A percentile compares a stretch with the other conserved stretches of the same genome.
Evolutionary conservation across 2,329 filamentous ascomycete species (phyloP).

Genomic region (Bipolaris victoriae): DNA sequence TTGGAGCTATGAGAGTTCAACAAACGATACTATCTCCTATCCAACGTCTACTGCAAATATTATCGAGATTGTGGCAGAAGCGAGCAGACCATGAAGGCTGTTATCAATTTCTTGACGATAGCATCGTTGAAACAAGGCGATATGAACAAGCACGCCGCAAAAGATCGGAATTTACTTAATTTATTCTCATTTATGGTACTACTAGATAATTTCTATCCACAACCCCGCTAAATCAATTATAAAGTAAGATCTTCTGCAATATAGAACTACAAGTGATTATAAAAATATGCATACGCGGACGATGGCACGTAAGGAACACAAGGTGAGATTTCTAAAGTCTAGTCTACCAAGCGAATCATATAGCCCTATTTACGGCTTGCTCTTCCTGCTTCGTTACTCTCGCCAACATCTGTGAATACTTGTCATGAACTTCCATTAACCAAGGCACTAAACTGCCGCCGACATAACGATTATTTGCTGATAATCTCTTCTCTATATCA

Average conservation of each 20-base stretch:
- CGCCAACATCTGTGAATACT: constrained; percentile 16
- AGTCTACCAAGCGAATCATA: background rate
- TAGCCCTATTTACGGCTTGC: background rate
- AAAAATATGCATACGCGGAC: background rate
- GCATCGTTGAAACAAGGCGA: constrained; percentile 5
- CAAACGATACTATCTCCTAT: constrained; percentile 6
- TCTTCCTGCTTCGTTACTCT: constrained; percentile 5
- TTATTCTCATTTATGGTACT: too few species aligned
- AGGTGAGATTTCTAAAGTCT: background rate
- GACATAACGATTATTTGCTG: constrained; percentile 11
- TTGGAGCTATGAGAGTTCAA: background rate
- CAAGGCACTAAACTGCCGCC: constrained; percentile 16
- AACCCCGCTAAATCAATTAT: too few species aligned
- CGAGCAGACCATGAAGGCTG: constrained; percentile 3
- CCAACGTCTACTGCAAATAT: constrained; percentile 4
- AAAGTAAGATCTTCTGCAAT: too few species aligned
- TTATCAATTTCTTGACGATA: constrained; percentile 3
- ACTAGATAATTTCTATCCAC: too few species aligned
- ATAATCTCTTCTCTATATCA: constrained; percentile 14
- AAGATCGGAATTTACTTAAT: background rate
- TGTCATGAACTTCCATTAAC: constrained; percentile 23
- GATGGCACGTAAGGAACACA: constrained; percentile 1
- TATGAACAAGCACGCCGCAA: constrained; percentile 6
- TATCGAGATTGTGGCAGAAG: background rate
- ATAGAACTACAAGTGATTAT: too few species aligned